These are phyloP conservation scores for Fallopia convolvulus DNA, from an alignment of 148 eudicot genomes.

Conservation along the genomic window DNA sequence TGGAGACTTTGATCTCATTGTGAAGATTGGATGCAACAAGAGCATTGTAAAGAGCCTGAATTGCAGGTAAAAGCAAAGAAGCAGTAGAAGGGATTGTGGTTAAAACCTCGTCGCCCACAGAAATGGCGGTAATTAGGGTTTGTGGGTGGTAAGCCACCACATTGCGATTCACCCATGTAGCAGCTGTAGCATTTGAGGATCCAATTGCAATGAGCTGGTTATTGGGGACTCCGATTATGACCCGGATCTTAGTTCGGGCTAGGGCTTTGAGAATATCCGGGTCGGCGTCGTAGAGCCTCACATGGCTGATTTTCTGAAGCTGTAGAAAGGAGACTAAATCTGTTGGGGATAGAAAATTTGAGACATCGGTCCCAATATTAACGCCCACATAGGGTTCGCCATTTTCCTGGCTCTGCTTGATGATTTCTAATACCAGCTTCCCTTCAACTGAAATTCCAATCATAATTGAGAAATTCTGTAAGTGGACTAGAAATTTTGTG, in stretches of 20 bases:
- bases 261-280: constrained; percentile 60
- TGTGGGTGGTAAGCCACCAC: constrained; percentile 63
- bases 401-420: constrained; percentile 30
- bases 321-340: constrained; percentile 60
- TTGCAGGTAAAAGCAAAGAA: constrained; percentile 80
- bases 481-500: background rate
- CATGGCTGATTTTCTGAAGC: constrained; percentile 65
- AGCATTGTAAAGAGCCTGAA: constrained; percentile 62
- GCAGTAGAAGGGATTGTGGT: constrained; percentile 60
- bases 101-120: constrained; percentile 86
- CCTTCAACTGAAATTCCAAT: constrained; percentile 23
- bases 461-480: background rate
- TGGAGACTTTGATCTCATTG: constrained; percentile 52
- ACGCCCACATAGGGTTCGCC: constrained; percentile 71
- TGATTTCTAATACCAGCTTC: constrained; percentile 30
- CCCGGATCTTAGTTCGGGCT: constrained; percentile 64
- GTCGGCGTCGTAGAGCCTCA: constrained; percentile 67
- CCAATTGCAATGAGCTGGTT: constrained; percentile 77
- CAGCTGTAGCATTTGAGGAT: constrained; percentile 76
- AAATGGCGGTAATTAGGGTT: constrained; percentile 62
- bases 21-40: constrained; percentile 75
- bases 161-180: constrained; percentile 65
- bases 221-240: constrained; percentile 74
- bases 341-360: constrained; percentile 44
- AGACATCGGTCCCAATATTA: constrained; percentile 69